Evolutionary conservation across 2,329 filamentous ascomycete species (phyloP).

Genomic region (Aureobasidium sp.): DNA sequence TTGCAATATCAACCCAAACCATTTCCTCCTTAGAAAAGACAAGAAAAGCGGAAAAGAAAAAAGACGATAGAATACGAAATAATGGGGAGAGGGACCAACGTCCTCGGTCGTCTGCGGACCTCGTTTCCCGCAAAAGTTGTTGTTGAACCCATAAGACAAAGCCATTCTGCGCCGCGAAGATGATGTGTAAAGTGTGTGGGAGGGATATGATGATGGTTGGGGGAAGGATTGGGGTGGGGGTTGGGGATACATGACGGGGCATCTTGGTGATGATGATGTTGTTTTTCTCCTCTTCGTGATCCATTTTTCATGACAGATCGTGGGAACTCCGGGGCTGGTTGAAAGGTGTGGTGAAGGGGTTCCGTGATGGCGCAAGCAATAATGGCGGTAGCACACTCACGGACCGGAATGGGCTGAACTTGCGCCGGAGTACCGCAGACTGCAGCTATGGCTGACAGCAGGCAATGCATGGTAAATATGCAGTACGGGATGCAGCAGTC

Average conservation of each 20-base stretch:
- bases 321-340: background rate
- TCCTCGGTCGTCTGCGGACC: slow-evolving; percentile 11
- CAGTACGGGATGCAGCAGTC: background rate
- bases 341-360: background rate
- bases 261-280: background rate
- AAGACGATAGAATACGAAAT: slow-evolving; percentile 14
- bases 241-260: slow-evolving; percentile 8
- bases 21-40: background rate
- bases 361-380: background rate
- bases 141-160: background rate
- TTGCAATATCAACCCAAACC: slow-evolving; percentile 1
- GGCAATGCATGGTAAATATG: background rate
- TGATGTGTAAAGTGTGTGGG: background rate
- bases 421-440: background rate
- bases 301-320: slow-evolving; percentile 3
- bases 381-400: background rate
- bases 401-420: background rate
- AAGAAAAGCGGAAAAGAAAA: background rate
- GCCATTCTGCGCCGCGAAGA: background rate
- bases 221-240: background rate
- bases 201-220: background rate
- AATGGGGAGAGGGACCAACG: background rate
- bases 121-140: background rate
- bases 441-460: background rate
- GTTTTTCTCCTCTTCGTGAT: slow-evolving; percentile 12